Conservation (phyloP, 495 filamentous ascomycete genomes). For the Arthonia radiata region DNA sequence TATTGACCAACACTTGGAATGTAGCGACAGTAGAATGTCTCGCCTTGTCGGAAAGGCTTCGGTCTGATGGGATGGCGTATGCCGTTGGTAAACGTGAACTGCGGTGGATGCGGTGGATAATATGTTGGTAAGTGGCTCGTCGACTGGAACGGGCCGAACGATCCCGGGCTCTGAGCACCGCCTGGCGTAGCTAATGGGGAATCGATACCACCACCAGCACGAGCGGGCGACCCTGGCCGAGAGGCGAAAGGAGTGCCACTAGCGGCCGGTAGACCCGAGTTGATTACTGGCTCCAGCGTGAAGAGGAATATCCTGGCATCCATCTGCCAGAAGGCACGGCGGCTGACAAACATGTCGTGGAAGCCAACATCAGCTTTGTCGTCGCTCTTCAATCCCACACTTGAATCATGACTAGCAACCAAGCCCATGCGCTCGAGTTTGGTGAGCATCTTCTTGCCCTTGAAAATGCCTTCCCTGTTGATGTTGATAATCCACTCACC, state of each 20-base stretch:
- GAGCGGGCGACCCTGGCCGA: constrained; percentile 34
- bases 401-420: constrained; percentile 48
- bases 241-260: constrained; percentile 28
- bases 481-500: constrained; percentile 79
- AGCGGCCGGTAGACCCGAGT: constrained; percentile 30
- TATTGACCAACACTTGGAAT: constrained; percentile 63
- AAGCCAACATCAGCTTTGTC: constrained; percentile 38
- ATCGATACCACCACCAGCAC: constrained; percentile 13
- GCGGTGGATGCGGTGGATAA: constrained; percentile 59
- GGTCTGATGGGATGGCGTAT: constrained; percentile 71
- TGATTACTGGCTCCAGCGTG: constrained; percentile 37
- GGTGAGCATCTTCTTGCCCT: constrained; percentile 54
- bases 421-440: constrained; percentile 88
- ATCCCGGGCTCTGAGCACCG: constrained; percentile 9
- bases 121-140: constrained; percentile 69
- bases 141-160: constrained; percentile 44
- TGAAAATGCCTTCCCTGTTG: constrained; percentile 64
- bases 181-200: constrained; percentile 5
- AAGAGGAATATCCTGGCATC: constrained; percentile 73
- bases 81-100: constrained; percentile 55
- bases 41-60: constrained; percentile 69
- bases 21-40: constrained; percentile 73
- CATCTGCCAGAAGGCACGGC: constrained; percentile 73
- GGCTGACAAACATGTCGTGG: constrained; percentile 60
- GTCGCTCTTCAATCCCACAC: constrained; percentile 38